Base-by-base conservation (phyloP, 2,329 filamentous ascomycete species). In the Trichoderma aggressivum region DNA sequence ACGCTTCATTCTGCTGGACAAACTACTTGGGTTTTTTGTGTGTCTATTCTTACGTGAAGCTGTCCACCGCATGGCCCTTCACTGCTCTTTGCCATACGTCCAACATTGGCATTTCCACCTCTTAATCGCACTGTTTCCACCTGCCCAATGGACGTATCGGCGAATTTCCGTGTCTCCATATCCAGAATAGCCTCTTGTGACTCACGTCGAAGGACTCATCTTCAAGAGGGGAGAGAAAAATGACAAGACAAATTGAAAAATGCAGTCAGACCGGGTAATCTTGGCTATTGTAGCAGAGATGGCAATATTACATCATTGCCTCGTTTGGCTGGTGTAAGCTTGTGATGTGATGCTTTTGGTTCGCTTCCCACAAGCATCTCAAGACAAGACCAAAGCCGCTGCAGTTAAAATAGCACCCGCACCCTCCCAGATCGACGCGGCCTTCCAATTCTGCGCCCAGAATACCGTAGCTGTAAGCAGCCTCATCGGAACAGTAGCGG, bases 401-500 rank as follows among this genome's bases (percentile, higher is more conserved):
- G 43, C 72, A 3, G 73, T 74, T 21, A 74, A 69, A 16, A 73
- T 16, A 3, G 78, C 77, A 14, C 77, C 77, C 4, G 65, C 70
- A 11, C 77, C 78, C 72, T 80, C 79, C 78, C 79, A 80, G 2
- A 75, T 62, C 5, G 76, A 75, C 18, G 77, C 74, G 8, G 70
- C 63, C 18, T 58, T 61, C 78, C 78, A 79, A 21, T 73, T 76
- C 61, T 78, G 77, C 3, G 47, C 24, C 74, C 74, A 77, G 68
- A 80, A 79, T 12, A 79, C 75, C 10, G 70, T 32, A 2, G 78
- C 75, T 5, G 78, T 77, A 3, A 78, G 74, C 10, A 76, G 36
- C 8, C 78, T 75, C 78, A 80, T 80, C 10, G 78, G 78, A 28
- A 80, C 75, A 1, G 77, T 79, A n/a, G 75, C 71, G 28, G 63